Evolutionary conservation across 345 rosid genomes (phyloP).

Genomic region (Punica granatum): DNA sequence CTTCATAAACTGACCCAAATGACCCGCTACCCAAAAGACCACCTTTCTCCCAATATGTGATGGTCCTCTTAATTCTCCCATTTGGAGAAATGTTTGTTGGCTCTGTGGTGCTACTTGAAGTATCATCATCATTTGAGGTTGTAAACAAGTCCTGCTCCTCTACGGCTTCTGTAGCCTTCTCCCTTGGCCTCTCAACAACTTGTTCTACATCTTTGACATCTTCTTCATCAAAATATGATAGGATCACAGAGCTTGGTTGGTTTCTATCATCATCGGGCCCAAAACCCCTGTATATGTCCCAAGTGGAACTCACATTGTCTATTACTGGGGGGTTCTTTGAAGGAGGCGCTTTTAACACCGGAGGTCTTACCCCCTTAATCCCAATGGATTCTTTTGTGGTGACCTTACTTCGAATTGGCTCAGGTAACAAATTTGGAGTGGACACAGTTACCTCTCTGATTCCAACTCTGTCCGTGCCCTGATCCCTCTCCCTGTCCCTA

Average conservation of each 20-base stretch:
- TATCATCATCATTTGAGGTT: conserved; percentile 6
- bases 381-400: conserved; percentile 6
- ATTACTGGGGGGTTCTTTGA: conserved; percentile 14
- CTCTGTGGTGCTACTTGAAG: conserved; percentile 4
- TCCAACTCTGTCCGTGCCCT: background rate
- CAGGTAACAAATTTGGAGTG: background rate
- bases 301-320: conserved; percentile 20
- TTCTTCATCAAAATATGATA: conserved; percentile 3
- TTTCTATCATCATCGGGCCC: conserved; percentile 11
- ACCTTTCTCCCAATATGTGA: conserved; percentile 24
- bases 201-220: background rate
- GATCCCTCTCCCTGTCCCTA: background rate
- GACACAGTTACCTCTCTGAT: background rate
- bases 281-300: conserved; percentile 21
- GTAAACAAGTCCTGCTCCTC: conserved; percentile 6
- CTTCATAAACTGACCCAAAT: conserved; percentile 30
- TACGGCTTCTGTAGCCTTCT: background rate
- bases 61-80: conserved; percentile 16
- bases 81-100: conserved; percentile 14
- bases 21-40: conserved; percentile 31
- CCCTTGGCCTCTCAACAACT: background rate
- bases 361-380: conserved; percentile 25
- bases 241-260: background rate
- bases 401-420: background rate
- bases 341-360: conserved; percentile 25